Evolutionary conservation across 2,329 filamentous ascomycete species (phyloP).

Genomic region (Teratosphaeria pseudoeucalypti): DNA sequence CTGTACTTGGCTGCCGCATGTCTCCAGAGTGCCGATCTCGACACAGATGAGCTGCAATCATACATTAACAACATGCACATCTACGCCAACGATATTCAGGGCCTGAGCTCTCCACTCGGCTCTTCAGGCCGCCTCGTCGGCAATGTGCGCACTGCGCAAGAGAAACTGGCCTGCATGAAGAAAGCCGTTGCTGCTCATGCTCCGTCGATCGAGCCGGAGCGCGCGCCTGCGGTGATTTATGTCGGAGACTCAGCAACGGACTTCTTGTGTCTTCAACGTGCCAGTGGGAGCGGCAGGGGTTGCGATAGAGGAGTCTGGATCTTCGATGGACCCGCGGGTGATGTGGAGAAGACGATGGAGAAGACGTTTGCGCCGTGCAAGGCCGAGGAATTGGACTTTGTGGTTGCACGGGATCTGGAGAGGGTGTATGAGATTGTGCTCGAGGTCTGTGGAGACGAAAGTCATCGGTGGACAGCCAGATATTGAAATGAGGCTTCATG

Average conservation of each 20-base stretch:
- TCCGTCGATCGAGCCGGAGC: not conserved
- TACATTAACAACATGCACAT: conserved; percentile 12
- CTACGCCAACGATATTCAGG: conserved; percentile 28
- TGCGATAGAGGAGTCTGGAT: conserved; percentile 35
- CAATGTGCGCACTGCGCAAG: conserved; percentile 29
- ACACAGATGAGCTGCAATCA: not conserved
- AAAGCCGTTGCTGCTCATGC: conserved; percentile 2
- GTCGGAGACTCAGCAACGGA: conserved; percentile 40
- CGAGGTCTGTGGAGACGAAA: not conserved
- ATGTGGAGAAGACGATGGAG: conserved; percentile 8
- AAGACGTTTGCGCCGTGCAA: not conserved
- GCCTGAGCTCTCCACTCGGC: conserved; percentile 13
- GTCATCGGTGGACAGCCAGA: not conserved
- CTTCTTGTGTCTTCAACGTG: conserved; percentile 34
- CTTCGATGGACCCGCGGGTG: conserved; percentile 8
- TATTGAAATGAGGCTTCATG: not conserved
- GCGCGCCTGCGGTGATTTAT: conserved; percentile 26
- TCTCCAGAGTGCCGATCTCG: not conserved
- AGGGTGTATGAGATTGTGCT: not conserved
- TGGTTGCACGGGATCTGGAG: not conserved
- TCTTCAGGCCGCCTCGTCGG: conserved; percentile 21
- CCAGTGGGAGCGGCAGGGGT: conserved; percentile 6
- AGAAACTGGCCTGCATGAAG: conserved; percentile 26
- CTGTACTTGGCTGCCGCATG: not conserved
- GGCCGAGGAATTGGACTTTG: not conserved